Percentiles rank a stretch among this genome's conserved stretches.
Evolutionary conservation across 768 basidiomycete genomes (phyloP).

Genomic region (Candolleomyces aberdarensis): DNA sequence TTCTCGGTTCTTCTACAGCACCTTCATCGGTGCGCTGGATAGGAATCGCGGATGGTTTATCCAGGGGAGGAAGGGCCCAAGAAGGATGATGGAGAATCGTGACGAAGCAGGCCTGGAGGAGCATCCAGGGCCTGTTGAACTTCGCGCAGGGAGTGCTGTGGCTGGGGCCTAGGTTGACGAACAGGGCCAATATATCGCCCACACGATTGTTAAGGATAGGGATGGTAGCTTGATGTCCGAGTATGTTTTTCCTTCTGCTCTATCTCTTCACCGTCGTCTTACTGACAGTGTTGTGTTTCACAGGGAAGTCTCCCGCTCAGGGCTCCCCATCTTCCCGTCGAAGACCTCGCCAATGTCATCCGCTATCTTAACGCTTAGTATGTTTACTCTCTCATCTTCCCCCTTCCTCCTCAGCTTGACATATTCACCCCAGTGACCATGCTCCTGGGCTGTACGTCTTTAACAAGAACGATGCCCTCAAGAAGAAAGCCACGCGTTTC

Average conservation of each 20-base stretch:
- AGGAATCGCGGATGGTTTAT: constrained; percentile 48
- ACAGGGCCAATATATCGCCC: constrained; percentile 59
- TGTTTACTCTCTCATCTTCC: constrained; percentile 11
- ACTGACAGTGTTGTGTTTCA: neutral
- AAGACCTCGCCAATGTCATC: constrained; percentile 68
- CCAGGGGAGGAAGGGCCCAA: constrained; percentile 40
- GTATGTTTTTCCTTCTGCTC: constrained; percentile 35
- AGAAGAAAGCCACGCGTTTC: constrained; percentile 49
- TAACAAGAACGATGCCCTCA: constrained; percentile 52
- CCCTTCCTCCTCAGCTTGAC: neutral
- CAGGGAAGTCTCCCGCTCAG: constrained; percentile 83
- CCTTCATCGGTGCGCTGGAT: constrained; percentile 42
- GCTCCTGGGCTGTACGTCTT: constrained; percentile 81
- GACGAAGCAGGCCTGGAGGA: constrained; percentile 41
- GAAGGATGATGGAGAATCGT: constrained; percentile 49
- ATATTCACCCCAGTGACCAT: constrained; percentile 46
- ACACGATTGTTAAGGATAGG: constrained; percentile 64
- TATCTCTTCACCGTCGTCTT: neutral
- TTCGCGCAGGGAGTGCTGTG: constrained; percentile 62
- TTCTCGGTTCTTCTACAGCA: constrained; percentile 41
- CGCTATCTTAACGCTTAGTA: constrained; percentile 61
- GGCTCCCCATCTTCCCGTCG: constrained; percentile 74
- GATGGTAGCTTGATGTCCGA: constrained; percentile 77
- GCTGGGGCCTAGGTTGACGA: constrained; percentile 62
- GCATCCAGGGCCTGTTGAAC: constrained; percentile 60